A percentile compares a stretch with the other conserved stretches of the same genome.
Evolutionary conservation across 2,329 filamentous ascomycete species (phyloP).

Genomic region (Colletotrichum incanum): DNA sequence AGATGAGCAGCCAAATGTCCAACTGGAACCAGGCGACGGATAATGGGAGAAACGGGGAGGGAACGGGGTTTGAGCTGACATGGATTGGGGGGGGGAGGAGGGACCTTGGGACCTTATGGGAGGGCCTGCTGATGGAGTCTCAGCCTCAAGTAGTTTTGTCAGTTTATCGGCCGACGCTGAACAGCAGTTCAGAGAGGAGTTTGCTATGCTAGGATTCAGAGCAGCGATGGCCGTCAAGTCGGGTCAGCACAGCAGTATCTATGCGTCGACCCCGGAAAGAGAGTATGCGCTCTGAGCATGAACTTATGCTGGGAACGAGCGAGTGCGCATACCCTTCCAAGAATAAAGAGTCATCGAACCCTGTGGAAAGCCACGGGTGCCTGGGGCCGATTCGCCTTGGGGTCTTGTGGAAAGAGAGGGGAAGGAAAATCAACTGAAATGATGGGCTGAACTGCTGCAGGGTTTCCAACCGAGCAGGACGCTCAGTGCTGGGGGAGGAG

Average conservation of each 20-base stretch:
- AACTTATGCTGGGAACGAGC: slow-evolving; percentile 14
- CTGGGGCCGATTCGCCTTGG: slow-evolving; percentile 14
- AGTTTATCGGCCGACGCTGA: slow-evolving; percentile 25
- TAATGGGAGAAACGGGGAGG: slow-evolving; percentile 21
- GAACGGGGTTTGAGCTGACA: slow-evolving; percentile 18
- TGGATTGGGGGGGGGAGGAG: slow-evolving; percentile 31
- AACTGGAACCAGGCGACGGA: slow-evolving; percentile 35
- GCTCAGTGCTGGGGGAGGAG: not conserved
- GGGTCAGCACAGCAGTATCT: slow-evolving; percentile 1
- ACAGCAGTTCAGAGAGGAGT: slow-evolving; percentile 22
- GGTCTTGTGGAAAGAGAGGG: slow-evolving; percentile 22
- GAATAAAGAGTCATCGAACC: slow-evolving; percentile 40
- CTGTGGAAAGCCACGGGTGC: slow-evolving; percentile 36
- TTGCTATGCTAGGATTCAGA: not conserved
- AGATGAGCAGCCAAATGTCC: slow-evolving; percentile 44
- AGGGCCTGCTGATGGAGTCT: slow-evolving; percentile 60
- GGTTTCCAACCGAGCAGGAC: slow-evolving; percentile 19
- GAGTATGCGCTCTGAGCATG: slow-evolving; percentile 13
- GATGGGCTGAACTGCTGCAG: slow-evolving; percentile 27
- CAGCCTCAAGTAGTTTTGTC: slow-evolving; percentile 53
- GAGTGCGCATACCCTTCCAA: slow-evolving; percentile 10
- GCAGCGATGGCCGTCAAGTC: not conserved
- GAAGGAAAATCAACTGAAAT: slow-evolving; percentile 13
- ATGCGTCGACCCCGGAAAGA: not conserved
- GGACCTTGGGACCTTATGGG: slow-evolving; percentile 43